A percentile compares a stretch with the other conserved stretches of the same genome.
These are phyloP conservation scores for Hirschfeldia incana DNA, from an alignment of 345 rosid species.

Conservation along the genomic window DNA sequence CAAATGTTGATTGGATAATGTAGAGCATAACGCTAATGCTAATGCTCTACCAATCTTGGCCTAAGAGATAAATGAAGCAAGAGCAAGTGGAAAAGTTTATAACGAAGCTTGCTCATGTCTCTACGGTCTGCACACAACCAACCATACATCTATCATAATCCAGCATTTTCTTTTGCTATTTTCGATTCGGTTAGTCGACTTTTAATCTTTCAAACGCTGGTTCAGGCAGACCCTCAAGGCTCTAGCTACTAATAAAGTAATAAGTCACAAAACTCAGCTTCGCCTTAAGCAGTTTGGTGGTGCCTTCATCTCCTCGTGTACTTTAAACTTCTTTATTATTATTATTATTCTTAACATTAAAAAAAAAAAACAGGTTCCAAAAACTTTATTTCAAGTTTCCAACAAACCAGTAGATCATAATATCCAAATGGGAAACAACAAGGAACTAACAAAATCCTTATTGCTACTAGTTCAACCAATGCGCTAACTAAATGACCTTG, in stretches of 20 bases:
- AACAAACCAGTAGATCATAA: constrained; percentile 20
- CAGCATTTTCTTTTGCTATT: not conserved
- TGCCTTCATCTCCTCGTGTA: too few relatives aligned
- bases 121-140: not conserved
- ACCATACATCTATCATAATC: not conserved
- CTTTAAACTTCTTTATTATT: too few relatives aligned
- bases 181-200: not conserved
- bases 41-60: too few relatives aligned
- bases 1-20: too few relatives aligned
- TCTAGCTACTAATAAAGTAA: not conserved
- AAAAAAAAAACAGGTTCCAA: too few relatives aligned
- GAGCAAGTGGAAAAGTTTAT: not conserved
- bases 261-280: not conserved
- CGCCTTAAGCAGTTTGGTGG: not conserved
- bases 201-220: too few relatives aligned
- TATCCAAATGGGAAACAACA: not conserved
- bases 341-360: too few relatives aligned
- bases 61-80: too few relatives aligned
- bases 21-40: too few relatives aligned
- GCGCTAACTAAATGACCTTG: constrained; percentile 8
- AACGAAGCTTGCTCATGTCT: not conserved
- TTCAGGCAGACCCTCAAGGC: constrained; percentile 45
- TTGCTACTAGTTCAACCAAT: constrained; percentile 5
- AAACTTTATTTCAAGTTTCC: too few relatives aligned
- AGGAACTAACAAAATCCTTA: constrained; percentile 16